phyloP scores from a whole-genome alignment of 495 filamentous ascomycete species.

The Hyaloscypha variabilis region DNA sequence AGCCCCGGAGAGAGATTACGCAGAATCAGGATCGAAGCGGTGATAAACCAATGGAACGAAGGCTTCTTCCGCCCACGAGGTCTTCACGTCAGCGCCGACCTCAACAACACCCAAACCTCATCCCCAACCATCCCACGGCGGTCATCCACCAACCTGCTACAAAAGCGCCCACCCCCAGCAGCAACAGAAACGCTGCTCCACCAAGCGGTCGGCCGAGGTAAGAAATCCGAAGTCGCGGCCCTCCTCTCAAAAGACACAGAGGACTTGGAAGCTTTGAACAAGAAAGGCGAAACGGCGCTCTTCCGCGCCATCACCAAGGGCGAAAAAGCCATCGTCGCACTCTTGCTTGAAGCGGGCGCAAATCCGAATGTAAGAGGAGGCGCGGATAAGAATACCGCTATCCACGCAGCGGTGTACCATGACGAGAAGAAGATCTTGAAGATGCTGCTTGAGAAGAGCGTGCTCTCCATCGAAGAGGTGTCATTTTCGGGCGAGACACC shows the following conservation, averaged over 20 bases:
- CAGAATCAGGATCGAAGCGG: conserved; percentile 10
- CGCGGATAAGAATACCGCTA: background rate
- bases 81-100: conserved; percentile 6
- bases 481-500: conserved; percentile 4
- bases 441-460: conserved; percentile 2
- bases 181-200: conserved; percentile 2
- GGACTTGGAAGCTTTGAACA: conserved; percentile 14
- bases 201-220: conserved; percentile 13
- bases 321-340: conserved; percentile 11
- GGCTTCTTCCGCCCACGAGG: conserved; percentile 15
- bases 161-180: conserved; percentile 3
- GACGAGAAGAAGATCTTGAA: conserved; percentile 11
- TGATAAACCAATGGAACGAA: conserved; percentile 13
- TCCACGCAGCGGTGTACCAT: conserved; percentile 2
- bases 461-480: background rate
- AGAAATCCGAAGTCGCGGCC: conserved; percentile 9
- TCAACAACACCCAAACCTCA: background rate
- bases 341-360: conserved; percentile 3
- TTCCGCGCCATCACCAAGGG: conserved; percentile 8
- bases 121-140: background rate
- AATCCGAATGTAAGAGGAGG: conserved; percentile 2
- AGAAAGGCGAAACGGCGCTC: conserved; percentile 7
- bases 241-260: background rate
- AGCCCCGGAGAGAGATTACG: conserved; percentile 8
- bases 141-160: background rate